Conservation (phyloP, 495 filamentous ascomycete species). For the Neurospora hispaniola region DNA sequence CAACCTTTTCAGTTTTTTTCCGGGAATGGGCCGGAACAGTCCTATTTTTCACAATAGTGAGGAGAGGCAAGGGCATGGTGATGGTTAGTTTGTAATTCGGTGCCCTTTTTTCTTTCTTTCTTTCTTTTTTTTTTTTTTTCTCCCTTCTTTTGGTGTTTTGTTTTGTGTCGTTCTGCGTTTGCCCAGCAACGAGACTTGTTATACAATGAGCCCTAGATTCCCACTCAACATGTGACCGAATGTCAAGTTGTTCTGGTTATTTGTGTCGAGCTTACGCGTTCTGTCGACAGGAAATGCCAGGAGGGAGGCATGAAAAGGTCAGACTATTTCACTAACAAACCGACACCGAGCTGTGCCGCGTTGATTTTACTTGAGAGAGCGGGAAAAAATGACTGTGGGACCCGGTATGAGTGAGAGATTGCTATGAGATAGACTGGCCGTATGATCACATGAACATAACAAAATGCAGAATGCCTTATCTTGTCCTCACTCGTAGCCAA, state of each 20-base stretch:
- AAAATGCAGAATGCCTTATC: background rate
- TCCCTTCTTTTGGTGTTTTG: background rate
- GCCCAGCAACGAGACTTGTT: background rate
- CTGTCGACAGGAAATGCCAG: background rate
- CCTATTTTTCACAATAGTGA: slow-evolving; percentile 13
- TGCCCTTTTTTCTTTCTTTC: background rate
- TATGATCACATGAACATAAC: background rate
- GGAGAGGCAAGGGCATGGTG: background rate
- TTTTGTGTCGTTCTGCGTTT: background rate
- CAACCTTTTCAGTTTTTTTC: slow-evolving; percentile 39
- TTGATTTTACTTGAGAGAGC: background rate
- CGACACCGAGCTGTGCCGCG: background rate
- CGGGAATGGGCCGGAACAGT: slow-evolving; percentile 26
- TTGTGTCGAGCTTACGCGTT: background rate
- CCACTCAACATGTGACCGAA: background rate
- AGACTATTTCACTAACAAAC: background rate
- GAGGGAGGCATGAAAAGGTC: background rate
- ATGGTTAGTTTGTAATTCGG: background rate
- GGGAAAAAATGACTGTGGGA: background rate
- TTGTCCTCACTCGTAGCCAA: background rate
- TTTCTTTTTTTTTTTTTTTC: background rate
- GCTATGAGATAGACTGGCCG: background rate
- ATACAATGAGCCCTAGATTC: background rate
- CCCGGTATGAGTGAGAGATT: background rate
- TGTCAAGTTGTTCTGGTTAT: background rate